phyloP scores from a whole-genome alignment of 2,329 filamentous ascomycete genomes.

The Fusarium proliferatum region DNA sequence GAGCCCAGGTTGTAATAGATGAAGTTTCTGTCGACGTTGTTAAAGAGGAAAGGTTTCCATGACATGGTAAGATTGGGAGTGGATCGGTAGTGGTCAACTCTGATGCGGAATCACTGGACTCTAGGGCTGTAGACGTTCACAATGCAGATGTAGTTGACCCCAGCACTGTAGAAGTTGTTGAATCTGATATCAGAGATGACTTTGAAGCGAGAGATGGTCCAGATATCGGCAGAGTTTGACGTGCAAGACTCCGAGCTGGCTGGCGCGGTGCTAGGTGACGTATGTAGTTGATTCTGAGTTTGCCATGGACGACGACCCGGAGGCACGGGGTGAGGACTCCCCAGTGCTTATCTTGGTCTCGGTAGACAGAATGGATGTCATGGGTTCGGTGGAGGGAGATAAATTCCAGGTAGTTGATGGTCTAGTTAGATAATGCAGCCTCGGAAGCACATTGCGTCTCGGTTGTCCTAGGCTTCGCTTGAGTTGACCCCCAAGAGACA shows the following conservation, averaged over 20 bases:
- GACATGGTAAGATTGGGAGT: background rate
- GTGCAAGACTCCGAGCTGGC: background rate
- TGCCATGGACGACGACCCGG: background rate
- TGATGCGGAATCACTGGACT: background rate
- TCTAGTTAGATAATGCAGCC: background rate
- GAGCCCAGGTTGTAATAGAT: background rate
- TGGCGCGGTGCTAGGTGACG: background rate
- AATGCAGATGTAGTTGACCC: background rate
- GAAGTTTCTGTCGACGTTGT: too few relatives aligned
- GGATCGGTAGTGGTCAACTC: background rate
- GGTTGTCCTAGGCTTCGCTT: background rate
- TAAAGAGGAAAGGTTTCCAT: fast-evolving
- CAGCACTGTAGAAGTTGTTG: background rate
- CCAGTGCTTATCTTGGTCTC: background rate
- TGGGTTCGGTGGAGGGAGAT: background rate
- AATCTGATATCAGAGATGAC: background rate
- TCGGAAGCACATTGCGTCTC: background rate
- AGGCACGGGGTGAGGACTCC: too few relatives aligned
- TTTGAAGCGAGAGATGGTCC: background rate
- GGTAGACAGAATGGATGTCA: background rate
- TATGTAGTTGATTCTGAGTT: background rate
- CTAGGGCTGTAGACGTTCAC: background rate
- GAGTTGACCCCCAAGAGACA: background rate
- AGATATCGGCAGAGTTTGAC: background rate
- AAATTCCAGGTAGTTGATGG: too few relatives aligned